phyloP scores from a whole-genome alignment of 257 asterid genomes.

The Eustoma russellianum region DNA sequence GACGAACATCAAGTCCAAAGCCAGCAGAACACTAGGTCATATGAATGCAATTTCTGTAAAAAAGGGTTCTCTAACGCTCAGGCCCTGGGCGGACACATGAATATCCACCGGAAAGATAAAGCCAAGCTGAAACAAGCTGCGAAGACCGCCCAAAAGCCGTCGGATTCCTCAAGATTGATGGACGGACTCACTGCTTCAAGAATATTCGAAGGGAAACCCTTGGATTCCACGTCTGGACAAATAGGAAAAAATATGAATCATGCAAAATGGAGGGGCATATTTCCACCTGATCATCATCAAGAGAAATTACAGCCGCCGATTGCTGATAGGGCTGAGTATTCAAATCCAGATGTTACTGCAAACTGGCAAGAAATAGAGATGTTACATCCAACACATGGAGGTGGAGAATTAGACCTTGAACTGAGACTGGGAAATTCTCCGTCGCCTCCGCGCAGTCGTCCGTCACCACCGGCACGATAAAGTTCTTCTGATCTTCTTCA shows the following conservation, averaged over 20 bases:
- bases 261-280: neutral
- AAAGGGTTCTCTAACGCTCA: constrained; percentile 12
- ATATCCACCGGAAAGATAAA: constrained; percentile 16
- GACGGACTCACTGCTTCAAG: neutral
- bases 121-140: constrained; percentile 13
- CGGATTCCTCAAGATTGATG: neutral
- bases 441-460: neutral
- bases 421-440: constrained; percentile 13
- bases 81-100: constrained; percentile 17
- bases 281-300: neutral
- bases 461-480: constrained; percentile 4
- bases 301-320: constrained; percentile 2
- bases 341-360: constrained; percentile 1
- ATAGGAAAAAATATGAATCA: neutral
- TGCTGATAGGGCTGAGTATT: neutral
- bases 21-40: neutral
- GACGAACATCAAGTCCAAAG: neutral
- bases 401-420: constrained; percentile 20
- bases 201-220: neutral
- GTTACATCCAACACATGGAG: neutral
- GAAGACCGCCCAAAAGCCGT: neutral
- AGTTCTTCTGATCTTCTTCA: constrained; percentile 11
- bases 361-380: neutral
- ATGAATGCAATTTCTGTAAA: constrained; percentile 14
- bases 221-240: constrained; percentile 1